Conservation (phyloP, 2,329 filamentous ascomycete genomes). For the Neofusicoccum parvum region DNA sequence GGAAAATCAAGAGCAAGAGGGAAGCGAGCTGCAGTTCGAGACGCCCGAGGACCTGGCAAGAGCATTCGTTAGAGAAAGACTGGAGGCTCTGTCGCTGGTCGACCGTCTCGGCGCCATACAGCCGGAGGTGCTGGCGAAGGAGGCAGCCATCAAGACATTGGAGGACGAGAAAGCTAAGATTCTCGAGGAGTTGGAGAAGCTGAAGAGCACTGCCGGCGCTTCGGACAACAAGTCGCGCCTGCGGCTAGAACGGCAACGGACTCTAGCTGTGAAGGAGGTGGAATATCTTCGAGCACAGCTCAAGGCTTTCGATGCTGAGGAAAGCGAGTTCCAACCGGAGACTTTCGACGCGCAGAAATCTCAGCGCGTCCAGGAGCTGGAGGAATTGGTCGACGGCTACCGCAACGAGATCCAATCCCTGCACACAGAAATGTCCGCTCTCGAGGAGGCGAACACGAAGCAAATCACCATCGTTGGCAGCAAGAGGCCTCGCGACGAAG, state of each 20-base stretch:
- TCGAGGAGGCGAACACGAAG: conserved; percentile 52
- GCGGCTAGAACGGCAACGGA: conserved; percentile 82
- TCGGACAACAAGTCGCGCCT: conserved; percentile 68
- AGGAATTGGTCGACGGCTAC: conserved; percentile 85
- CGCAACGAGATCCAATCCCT: conserved; percentile 75
- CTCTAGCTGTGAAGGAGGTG: conserved; percentile 85
- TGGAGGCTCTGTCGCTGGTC: conserved; percentile 77
- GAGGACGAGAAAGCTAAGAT: conserved; percentile 70
- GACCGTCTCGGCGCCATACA: conserved; percentile 79
- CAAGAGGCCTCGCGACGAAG: conserved; percentile 64
- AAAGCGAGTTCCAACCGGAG: conserved; percentile 80
- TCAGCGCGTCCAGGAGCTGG: conserved; percentile 76
- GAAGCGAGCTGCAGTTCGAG: conserved; percentile 72
- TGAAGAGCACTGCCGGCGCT: conserved; percentile 54
- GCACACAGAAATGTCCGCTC: conserved; percentile 71
- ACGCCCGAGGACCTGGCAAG: conserved; percentile 85
- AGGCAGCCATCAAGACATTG: conserved; percentile 71
- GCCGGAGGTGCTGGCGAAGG: conserved; percentile 75
- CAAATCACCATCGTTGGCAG: conserved; percentile 50
- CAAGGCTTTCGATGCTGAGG: conserved; percentile 82
- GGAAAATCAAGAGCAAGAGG: conserved; percentile 64
- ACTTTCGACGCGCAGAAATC: conserved; percentile 75
- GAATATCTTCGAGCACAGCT: conserved; percentile 92
- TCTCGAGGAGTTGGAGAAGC: conserved; percentile 69
- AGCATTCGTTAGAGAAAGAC: conserved; percentile 78